Conservation (phyloP, 179 eudicot genomes). For the Gypsophila paniculata region DNA sequence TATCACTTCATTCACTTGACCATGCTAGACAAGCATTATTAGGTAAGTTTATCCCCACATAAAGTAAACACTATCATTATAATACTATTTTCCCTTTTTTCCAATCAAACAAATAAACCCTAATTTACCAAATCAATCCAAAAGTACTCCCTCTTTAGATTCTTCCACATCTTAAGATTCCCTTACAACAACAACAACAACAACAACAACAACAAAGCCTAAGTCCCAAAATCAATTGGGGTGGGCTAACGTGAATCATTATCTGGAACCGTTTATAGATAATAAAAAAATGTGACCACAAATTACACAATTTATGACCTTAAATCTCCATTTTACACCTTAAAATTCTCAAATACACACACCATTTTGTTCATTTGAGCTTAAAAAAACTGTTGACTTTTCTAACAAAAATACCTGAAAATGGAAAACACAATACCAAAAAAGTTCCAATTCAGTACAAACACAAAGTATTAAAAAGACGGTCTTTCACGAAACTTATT, state of each 20-base stretch:
- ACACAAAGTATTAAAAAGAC: no score
- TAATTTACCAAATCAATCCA: background rate
- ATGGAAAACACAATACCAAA: background rate
- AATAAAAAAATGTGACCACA: no score
- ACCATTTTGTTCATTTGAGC: background rate
- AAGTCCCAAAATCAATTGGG: slow-evolving; percentile 24
- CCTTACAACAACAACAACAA: slow-evolving; percentile 9
- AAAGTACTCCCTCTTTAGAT: background rate
- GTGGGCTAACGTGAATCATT: no score
- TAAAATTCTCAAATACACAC: background rate
- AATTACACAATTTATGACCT: background rate
- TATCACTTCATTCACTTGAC: background rate
- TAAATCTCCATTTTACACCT: background rate
- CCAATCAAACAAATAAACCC: slow-evolving; percentile 14
- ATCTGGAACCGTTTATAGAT: no score
- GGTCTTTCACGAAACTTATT: no score
- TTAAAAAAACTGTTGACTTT: background rate
- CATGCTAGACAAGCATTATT: slow-evolving; percentile 26
- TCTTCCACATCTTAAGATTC: background rate
- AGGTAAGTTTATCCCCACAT: slow-evolving; percentile 7
- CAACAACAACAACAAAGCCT: background rate
- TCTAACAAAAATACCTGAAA: background rate
- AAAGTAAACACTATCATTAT: background rate
- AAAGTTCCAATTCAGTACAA: background rate
- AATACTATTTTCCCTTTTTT: background rate